A percentile compares a stretch with the other conserved stretches of the same genome.
Conservation (phyloP, 2,329 filamentous ascomycete species). For the Corinectria fuckeliana region DNA sequence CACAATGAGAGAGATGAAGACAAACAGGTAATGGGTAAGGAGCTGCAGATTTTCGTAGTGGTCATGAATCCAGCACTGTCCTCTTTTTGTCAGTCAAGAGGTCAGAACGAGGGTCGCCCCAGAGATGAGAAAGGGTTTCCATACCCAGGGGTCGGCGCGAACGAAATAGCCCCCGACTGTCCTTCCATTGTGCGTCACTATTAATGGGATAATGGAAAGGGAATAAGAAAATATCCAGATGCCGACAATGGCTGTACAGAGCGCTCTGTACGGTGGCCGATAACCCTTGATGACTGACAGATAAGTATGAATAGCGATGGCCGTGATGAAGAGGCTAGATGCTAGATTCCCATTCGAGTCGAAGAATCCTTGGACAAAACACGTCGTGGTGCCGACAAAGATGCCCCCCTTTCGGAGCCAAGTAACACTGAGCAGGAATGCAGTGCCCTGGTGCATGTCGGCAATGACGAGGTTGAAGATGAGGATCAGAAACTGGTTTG, state of each 20-base stretch:
- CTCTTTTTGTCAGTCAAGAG: background rate
- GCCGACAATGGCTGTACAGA: conserved; percentile 54
- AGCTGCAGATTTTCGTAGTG: conserved; percentile 61
- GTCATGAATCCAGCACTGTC: conserved; percentile 67
- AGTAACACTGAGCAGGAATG: conserved; percentile 67
- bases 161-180: conserved; percentile 59
- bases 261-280: conserved; percentile 55
- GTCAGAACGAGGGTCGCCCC: background rate
- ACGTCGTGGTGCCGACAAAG: conserved; percentile 58
- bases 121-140: conserved; percentile 25
- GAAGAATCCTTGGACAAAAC: conserved; percentile 71
- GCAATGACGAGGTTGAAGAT: conserved; percentile 73
- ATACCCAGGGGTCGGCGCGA: conserved; percentile 66
- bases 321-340: conserved; percentile 69
- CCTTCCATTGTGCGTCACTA: conserved; percentile 50
- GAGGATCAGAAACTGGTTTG: conserved; percentile 73
- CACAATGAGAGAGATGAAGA: conserved; percentile 52
- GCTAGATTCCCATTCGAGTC: conserved; percentile 70
- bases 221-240: conserved; percentile 66
- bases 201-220: conserved; percentile 58
- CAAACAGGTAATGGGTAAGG: conserved; percentile 69
- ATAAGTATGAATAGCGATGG: conserved; percentile 71
- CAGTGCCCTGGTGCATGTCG: conserved; percentile 68
- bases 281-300: conserved; percentile 64
- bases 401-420: conserved; percentile 63